Evolutionary conservation across 257 asterid genomes (phyloP), one percentile per base, ranked within the genome.

Genomic region (Capsicum baccatum): DNA sequence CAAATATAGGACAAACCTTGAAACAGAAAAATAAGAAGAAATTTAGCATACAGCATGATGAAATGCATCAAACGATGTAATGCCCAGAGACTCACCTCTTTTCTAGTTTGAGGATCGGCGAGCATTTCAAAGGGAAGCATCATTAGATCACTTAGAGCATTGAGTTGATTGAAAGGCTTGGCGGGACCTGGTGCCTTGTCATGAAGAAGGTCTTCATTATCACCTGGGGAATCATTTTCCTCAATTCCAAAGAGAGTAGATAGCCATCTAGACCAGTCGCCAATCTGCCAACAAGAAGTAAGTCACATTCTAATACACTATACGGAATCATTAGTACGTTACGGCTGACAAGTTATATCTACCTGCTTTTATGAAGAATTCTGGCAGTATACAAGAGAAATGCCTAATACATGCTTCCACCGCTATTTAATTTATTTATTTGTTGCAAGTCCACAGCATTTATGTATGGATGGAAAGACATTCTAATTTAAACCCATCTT

Each of bases 201-300:
- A 60, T 85, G 76, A 73, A 62, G 86, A 21, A 44, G 47, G 37
- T 59, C 56, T 17, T 85, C 85, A 50, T 42, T 83, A 56, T 87
- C 87, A 69, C 89, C 94, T 2, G 87, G 83, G 56, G 90, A 85
- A 82, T 91, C 94, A 6, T 73, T 78, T 57, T 93, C 97, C 86
- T 92, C 98, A 58, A 92, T 86, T 84, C 92, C 98, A 76, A 93
- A 93, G 33, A 94, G 88, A 89, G 92, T 97, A 0, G 94, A 88
- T 19, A 96, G 96, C 96, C 97, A 93, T 84, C 97, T 92, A 4
- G 98, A 91, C 99, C 99, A 96, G 90, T 90, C 93, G 35, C 97
- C 97, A 70, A 93, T 90, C 99, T 96, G 84, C 87, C 89, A 83
- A 44, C 84, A 83, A 79, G 9, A 17, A 70, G 57, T 74, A 87